A percentile compares a stretch with the other conserved stretches of the same genome.
Conservation (phyloP, 192 early-diverging fungal genomes). For the Podila horticola region DNA sequence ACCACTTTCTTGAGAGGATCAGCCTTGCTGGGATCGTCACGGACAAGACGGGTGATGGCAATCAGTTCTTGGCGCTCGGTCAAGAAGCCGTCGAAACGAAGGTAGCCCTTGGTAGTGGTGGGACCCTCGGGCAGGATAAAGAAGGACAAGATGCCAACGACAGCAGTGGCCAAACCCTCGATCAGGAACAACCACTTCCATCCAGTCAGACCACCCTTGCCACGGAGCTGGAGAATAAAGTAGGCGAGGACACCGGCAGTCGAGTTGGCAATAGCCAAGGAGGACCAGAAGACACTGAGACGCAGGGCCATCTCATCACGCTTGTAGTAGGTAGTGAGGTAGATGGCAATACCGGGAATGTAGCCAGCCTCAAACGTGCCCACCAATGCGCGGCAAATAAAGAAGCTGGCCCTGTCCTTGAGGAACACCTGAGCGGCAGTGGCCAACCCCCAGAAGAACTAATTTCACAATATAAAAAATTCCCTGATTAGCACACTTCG, state of each 20-base stretch:
- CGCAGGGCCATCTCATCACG: slow-evolving; percentile 58
- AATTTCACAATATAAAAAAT: not conserved
- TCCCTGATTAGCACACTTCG: no score
- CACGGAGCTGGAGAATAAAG: slow-evolving; percentile 64
- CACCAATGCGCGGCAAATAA: slow-evolving; percentile 60
- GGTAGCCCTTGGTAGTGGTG: slow-evolving; percentile 31
- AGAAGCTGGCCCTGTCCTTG: slow-evolving; percentile 49
- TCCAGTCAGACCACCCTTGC: slow-evolving; percentile 62
- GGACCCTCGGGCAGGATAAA: slow-evolving; percentile 69
- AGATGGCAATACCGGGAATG: slow-evolving; percentile 59
- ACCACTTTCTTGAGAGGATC: slow-evolving; percentile 52
- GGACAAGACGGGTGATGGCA: slow-evolving; percentile 67
- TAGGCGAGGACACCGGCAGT: slow-evolving; percentile 65
- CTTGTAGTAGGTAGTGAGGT: slow-evolving; percentile 65
- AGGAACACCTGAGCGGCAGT: slow-evolving; percentile 48
- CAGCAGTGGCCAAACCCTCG: slow-evolving; percentile 65
- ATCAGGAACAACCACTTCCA: slow-evolving; percentile 78
- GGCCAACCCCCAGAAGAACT: slow-evolving; percentile 26
- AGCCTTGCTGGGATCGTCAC: slow-evolving; percentile 67
- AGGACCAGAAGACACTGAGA: slow-evolving; percentile 62
- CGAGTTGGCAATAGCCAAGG: slow-evolving; percentile 61
- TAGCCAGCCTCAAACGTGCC: slow-evolving; percentile 65
- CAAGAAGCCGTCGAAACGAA: slow-evolving; percentile 56
- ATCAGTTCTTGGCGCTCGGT: slow-evolving; percentile 65
- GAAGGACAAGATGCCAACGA: slow-evolving; percentile 60